A percentile compares a stretch with the other conserved stretches of the same genome.
These are phyloP conservation scores for Cladophialophora chaetospira DNA, from an alignment of 2,329 filamentous ascomycete genomes.

Conservation along the genomic window DNA sequence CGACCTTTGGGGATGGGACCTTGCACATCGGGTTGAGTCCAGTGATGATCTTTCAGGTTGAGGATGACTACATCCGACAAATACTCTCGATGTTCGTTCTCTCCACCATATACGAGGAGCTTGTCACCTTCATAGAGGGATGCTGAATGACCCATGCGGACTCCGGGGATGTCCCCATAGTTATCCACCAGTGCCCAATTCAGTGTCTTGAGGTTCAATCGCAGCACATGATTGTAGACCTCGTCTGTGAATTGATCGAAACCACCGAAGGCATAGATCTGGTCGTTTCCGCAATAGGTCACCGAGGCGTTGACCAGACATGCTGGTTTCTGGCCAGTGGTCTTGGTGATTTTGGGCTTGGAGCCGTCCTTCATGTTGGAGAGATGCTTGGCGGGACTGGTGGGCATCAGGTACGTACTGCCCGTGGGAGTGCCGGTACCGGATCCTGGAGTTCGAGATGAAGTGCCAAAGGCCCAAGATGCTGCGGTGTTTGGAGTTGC, in stretches of 20 bases:
- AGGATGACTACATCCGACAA: conserved; percentile 95
- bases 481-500: conserved; percentile 2
- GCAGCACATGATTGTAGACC: conserved; percentile 96
- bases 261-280: conserved; percentile 96
- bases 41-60: conserved; percentile 89
- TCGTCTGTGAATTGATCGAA: conserved; percentile 99
- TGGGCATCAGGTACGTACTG: conserved; percentile 83
- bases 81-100: conserved; percentile 96
- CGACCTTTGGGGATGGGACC: conserved; percentile 86
- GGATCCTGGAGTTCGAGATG: conserved; percentile 18
- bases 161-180: conserved; percentile 58
- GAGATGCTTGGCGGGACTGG: conserved; percentile 71
- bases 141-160: conserved; percentile 76
- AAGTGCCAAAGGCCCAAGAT: conserved; percentile 5
- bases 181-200: conserved; percentile 98
- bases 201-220: conserved; percentile 79
- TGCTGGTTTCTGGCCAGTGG: conserved; percentile 78
- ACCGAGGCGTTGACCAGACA: conserved; percentile 98
- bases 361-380: conserved; percentile 63
- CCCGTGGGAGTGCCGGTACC: conserved; percentile 30
- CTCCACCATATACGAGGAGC: conserved; percentile 93
- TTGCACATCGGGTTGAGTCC: conserved; percentile 86
- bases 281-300: conserved; percentile 96
- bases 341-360: conserved; percentile 74
- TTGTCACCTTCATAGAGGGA: conserved; percentile 93